Evolutionary conservation across 2,329 filamentous ascomycete genomes (phyloP).

Genomic region (Exophiala aquamarina): DNA sequence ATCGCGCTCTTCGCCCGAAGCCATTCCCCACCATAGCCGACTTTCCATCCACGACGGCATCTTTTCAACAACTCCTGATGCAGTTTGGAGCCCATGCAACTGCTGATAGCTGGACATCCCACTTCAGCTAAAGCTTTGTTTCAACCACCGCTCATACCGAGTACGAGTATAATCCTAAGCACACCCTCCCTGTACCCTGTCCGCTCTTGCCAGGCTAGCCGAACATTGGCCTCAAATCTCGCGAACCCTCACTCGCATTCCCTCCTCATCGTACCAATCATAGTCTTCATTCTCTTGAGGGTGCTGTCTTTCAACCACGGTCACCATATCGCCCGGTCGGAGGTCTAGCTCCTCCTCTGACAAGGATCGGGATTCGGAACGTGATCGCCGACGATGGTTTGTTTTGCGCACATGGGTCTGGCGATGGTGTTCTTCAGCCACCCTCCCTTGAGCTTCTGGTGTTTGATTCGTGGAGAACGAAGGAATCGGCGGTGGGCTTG

Average conservation of each 20-base stretch:
- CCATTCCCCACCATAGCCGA: too few relatives aligned
- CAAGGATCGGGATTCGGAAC: conserved; percentile 9
- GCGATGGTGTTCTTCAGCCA: neutral
- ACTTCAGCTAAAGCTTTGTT: neutral
- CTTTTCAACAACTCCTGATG: neutral
- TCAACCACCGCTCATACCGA: neutral
- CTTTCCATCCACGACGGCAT: neutral
- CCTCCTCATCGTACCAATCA: conserved; percentile 24
- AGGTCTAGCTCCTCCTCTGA: conserved; percentile 1
- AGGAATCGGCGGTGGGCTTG: conserved; percentile 12
- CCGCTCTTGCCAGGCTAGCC: neutral
- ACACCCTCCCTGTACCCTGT: neutral
- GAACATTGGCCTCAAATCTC: conserved; percentile 19
- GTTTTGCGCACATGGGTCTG: neutral
- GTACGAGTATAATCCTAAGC: neutral
- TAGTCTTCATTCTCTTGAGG: conserved; percentile 12
- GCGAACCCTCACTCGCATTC: conserved; percentile 26
- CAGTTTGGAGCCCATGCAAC: neutral
- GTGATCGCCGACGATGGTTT: neutral
- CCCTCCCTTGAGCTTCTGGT: conserved; percentile 2
- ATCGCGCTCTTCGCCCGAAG: too few relatives aligned
- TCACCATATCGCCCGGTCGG: neutral
- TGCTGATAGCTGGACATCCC: neutral
- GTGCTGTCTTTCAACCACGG: neutral
- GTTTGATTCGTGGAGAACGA: conserved; percentile 12